Percentiles rank a stretch among this genome's conserved stretches.
These are phyloP conservation scores for Xylariales sp. DNA, from an alignment of 2,329 filamentous ascomycete species.

Conservation along the genomic window DNA sequence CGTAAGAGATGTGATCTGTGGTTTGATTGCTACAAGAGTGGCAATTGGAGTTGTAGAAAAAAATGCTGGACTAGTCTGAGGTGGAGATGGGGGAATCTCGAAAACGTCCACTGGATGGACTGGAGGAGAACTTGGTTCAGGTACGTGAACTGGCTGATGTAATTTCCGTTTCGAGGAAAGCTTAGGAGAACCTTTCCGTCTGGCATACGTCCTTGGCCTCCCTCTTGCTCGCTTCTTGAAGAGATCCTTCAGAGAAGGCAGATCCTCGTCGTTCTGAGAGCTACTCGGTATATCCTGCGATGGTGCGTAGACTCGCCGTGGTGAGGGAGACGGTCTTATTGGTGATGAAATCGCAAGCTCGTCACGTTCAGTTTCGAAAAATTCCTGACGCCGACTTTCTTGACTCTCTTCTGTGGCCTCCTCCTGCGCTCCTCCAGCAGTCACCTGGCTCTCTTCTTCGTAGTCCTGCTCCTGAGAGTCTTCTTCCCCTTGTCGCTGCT, in stretches of 20 bases:
- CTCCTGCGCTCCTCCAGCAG: conserved; percentile 19
- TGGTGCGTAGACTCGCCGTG: background rate
- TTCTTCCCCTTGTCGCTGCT: conserved; percentile 30
- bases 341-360: conserved; percentile 15
- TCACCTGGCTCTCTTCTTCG: conserved; percentile 46
- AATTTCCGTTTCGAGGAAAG: conserved; percentile 19
- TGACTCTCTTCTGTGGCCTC: conserved; percentile 33
- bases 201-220: conserved; percentile 10
- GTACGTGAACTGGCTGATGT: conserved; percentile 10
- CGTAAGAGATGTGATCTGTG: conserved; percentile 14
- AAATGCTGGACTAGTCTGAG: conserved; percentile 30
- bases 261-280: conserved; percentile 26
- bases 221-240: conserved; percentile 22
- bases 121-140: conserved; percentile 13
- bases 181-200: conserved; percentile 24
- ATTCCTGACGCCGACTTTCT: conserved; percentile 11
- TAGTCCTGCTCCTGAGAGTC: conserved; percentile 48
- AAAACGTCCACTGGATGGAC: conserved; percentile 23
- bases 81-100: conserved; percentile 34
- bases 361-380: conserved; percentile 14
- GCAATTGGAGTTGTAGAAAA: conserved; percentile 11
- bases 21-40: conserved; percentile 11
- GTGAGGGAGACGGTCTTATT: conserved; percentile 14
- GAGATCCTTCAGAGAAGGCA: conserved; percentile 26
- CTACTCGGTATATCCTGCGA: conserved; percentile 13